A percentile compares a stretch with the other conserved stretches of the same genome.
Evolutionary conservation across 2,329 filamentous ascomycete species (phyloP).

Genomic region (Pseudofabraea citricarpa): DNA sequence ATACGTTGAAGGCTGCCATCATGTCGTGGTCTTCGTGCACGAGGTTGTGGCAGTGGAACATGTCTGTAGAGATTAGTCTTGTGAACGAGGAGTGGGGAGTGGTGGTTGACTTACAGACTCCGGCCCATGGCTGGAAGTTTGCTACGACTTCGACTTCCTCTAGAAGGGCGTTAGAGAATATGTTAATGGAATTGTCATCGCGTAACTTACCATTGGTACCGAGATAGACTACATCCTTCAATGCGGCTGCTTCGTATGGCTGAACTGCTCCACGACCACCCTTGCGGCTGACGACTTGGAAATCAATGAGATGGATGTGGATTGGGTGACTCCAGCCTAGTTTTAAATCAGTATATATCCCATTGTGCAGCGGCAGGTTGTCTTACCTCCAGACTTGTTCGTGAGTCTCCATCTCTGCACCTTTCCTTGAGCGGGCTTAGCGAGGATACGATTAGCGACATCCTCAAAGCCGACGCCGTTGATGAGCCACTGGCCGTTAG

Average conservation of each 20-base stretch:
- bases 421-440: conserved; percentile 39
- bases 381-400: conserved; percentile 12
- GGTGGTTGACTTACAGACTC: conserved; percentile 34
- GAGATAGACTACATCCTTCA: conserved; percentile 56
- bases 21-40: conserved; percentile 29
- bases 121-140: conserved; percentile 47
- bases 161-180: background rate
- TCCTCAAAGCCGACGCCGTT: conserved; percentile 45
- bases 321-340: conserved; percentile 23
- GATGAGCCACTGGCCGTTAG: conserved; percentile 42
- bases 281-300: conserved; percentile 45
- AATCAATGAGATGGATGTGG: conserved; percentile 56
- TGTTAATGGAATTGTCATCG: too few relatives aligned
- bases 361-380: background rate
- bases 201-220: conserved; percentile 29
- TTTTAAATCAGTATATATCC: background rate
- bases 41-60: conserved; percentile 34
- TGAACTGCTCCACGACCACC: conserved; percentile 31
- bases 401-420: conserved; percentile 35
- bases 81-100: background rate
- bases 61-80: too few relatives aligned
- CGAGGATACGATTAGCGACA: conserved; percentile 42
- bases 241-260: conserved; percentile 48
- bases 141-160: conserved; percentile 47
- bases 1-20: conserved; percentile 26